Percentiles rank a stretch among this genome's conserved stretches.
phyloP scores from a whole-genome alignment of 2,329 filamentous ascomycete genomes.

The Aureobasidium sp. region DNA sequence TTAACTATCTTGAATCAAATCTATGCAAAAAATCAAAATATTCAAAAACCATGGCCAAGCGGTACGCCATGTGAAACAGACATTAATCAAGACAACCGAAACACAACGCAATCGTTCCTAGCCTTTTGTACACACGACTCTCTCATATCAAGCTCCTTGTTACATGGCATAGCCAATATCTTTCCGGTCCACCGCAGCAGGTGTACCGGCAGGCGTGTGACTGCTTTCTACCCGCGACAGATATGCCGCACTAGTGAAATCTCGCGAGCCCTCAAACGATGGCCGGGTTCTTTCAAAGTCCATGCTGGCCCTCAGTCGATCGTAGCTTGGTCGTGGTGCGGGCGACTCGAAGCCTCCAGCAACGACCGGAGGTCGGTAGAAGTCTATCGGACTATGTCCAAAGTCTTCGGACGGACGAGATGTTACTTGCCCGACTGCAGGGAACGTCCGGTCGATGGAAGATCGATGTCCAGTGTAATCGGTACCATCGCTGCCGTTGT shows the following conservation, averaged over 20 bases:
- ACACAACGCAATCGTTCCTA: background rate
- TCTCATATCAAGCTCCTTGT: background rate
- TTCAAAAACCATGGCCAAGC: constrained; percentile 1
- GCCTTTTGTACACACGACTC: constrained; percentile 4
- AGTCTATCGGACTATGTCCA: constrained; percentile 13
- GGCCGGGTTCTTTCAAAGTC: constrained; percentile 66
- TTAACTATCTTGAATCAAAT: constrained; percentile 6
- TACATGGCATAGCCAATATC: constrained; percentile 11
- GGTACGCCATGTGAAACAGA: constrained; percentile 1
- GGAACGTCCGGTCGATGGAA: constrained; percentile 33
- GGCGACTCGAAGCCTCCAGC: constrained; percentile 7
- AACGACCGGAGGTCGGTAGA: constrained; percentile 18
- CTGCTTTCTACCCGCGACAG: constrained; percentile 66
- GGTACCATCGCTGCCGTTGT: constrained; percentile 90
- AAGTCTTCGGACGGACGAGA: constrained; percentile 10
- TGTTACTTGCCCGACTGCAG: constrained; percentile 19
- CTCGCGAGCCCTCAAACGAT: constrained; percentile 70
- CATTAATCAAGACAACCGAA: constrained; percentile 11
- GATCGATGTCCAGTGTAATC: constrained; percentile 61
- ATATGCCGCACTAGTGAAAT: constrained; percentile 85
- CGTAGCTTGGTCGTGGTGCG: constrained; percentile 24
- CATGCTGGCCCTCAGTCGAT: constrained; percentile 76
- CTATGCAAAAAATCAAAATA: constrained; percentile 12
- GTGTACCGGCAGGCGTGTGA: constrained; percentile 14
- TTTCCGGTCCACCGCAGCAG: background rate